phyloP scores from a whole-genome alignment of 2,329 filamentous ascomycete genomes.

The Raffaelea arxii region DNA sequence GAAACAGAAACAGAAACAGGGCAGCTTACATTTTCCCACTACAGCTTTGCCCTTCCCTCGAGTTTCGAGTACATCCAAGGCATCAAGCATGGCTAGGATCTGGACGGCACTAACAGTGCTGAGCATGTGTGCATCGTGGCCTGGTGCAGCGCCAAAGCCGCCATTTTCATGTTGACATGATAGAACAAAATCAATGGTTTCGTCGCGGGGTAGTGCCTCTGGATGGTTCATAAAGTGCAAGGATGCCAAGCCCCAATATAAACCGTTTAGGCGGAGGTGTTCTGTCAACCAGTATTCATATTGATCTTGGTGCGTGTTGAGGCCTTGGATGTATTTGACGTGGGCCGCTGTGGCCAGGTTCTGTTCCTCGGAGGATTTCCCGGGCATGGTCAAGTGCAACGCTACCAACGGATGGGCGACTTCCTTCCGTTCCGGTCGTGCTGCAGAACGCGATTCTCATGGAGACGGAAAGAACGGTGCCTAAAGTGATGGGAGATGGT shows the following conservation, averaged over 20 bases:
- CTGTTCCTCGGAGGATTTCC: constrained; percentile 27
- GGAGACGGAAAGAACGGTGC: no score
- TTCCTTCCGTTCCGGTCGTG: no score
- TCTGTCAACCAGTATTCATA: constrained; percentile 98
- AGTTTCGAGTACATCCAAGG: constrained; percentile 69
- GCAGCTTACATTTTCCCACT: constrained; percentile 66
- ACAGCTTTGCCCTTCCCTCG: constrained; percentile 59
- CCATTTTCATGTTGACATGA: constrained; percentile 85
- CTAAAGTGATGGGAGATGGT: no score
- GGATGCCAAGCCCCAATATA: constrained; percentile 92
- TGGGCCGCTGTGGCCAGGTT: constrained; percentile 51
- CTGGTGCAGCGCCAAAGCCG: constrained; percentile 87
- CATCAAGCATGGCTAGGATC: constrained; percentile 79
- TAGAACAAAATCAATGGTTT: constrained; percentile 86
- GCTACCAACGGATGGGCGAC: no score
- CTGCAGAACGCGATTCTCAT: no score
- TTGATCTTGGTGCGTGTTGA: constrained; percentile 88
- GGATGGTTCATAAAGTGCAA: constrained; percentile 76
- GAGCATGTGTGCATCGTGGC: constrained; percentile 91
- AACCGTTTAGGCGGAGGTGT: constrained; percentile 85
- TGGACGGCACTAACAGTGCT: constrained; percentile 94
- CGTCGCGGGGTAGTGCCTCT: constrained; percentile 67
- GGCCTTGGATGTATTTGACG: constrained; percentile 83
- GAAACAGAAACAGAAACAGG: not conserved
- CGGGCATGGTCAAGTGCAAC: constrained; percentile 23